A percentile compares a stretch with the other conserved stretches of the same genome.
Evolutionary conservation across 2,329 filamentous ascomycete genomes (phyloP).

Genomic region (Microcyclospora pomicola): DNA sequence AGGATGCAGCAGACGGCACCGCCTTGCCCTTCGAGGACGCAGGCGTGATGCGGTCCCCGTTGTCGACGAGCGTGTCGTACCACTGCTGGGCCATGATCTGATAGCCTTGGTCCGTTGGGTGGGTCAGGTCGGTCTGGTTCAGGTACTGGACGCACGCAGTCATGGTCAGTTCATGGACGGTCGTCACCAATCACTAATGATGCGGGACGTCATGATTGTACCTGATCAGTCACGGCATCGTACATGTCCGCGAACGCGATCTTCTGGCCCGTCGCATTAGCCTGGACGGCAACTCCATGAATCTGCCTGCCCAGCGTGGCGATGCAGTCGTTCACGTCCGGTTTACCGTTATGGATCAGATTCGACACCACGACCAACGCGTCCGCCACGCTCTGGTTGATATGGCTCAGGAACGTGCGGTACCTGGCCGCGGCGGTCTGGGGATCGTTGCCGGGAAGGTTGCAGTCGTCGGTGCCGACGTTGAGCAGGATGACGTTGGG

Average conservation of each 20-base stretch:
- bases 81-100: slow-evolving; percentile 3
- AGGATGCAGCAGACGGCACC: neutral
- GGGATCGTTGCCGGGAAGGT: neutral
- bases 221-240: neutral
- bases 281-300: neutral
- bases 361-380: slow-evolving; percentile 1
- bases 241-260: slow-evolving; percentile 1
- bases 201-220: neutral
- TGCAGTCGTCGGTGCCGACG: slow-evolving; percentile 5
- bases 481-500: slow-evolving; percentile 2
- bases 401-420: neutral
- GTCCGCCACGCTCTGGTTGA: neutral
- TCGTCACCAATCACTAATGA: neutral
- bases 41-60: neutral
- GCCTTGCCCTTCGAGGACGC: neutral
- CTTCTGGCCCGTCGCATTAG: slow-evolving; percentile 1
- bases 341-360: slow-evolving; percentile 1
- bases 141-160: neutral
- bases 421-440: neutral
- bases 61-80: neutral
- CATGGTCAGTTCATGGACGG: too few species aligned
- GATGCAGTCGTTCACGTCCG: slow-evolving; percentile 1
- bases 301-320: neutral
- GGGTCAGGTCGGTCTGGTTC: slow-evolving; percentile 2
- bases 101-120: slow-evolving; percentile 4